Evolutionary conservation across 116 monocot genomes (phyloP).

Genomic region (Iris pallida): DNA sequence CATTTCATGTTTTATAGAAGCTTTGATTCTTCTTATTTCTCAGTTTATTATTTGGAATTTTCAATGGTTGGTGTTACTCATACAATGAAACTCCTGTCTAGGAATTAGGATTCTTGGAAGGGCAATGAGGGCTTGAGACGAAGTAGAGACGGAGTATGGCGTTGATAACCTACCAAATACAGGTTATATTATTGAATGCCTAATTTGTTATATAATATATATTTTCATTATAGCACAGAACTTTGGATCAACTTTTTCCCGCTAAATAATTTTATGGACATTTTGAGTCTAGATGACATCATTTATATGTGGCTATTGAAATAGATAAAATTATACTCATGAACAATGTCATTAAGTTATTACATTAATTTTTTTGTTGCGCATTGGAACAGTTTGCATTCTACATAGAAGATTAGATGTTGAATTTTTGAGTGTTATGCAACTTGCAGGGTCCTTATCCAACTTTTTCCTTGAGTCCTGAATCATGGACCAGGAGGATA

Average conservation of each 20-base stretch:
- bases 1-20: too few relatives aligned
- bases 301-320: too few relatives aligned
- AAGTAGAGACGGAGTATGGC: conserved; percentile 10
- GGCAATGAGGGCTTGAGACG: conserved; percentile 8
- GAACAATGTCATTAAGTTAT: neutral
- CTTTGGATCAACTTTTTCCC: neutral
- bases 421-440: neutral
- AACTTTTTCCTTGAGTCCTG: neutral
- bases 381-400: neutral
- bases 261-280: neutral
- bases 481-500: conserved; percentile 7
- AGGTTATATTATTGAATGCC: neutral
- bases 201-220: neutral
- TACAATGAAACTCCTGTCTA: too few relatives aligned
- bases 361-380: neutral
- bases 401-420: neutral
- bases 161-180: conserved; percentile 12
- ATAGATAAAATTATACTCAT: neutral
- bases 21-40: too few relatives aligned
- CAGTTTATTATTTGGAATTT: too few relatives aligned
- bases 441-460: conserved; percentile 11
- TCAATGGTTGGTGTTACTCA: too few relatives aligned
- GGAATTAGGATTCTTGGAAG: too few relatives aligned
- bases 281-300: neutral
- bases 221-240: neutral